Conservation (phyloP, 306 rosid genomes). For the Pyrus pyrifolia region DNA sequence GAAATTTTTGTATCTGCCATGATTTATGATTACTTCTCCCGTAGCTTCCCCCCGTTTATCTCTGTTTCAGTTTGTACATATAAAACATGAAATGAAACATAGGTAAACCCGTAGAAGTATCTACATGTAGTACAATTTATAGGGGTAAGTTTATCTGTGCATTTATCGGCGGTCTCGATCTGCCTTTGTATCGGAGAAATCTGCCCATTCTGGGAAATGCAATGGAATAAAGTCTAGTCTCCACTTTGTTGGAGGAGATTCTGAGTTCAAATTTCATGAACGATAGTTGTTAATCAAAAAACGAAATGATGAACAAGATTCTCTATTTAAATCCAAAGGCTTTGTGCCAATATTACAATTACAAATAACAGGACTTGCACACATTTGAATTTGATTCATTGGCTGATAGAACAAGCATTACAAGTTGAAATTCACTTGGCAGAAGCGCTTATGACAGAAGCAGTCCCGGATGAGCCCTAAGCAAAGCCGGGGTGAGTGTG, state of each 20-base stretch:
- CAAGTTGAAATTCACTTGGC: neutral
- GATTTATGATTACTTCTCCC: neutral
- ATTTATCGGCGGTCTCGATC: neutral
- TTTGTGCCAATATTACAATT: neutral
- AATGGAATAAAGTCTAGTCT: neutral
- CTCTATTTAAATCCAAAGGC: neutral
- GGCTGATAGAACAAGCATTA: neutral
- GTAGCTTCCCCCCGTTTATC: neutral
- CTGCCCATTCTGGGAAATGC: neutral
- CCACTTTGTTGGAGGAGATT: neutral
- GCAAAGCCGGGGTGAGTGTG: conserved; percentile 40
- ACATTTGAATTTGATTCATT: neutral
- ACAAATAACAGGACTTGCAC: neutral
- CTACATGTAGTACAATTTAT: neutral
- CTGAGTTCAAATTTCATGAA: neutral
- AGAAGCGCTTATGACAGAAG: too few relatives aligned
- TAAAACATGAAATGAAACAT: neutral
- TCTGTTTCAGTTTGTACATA: neutral
- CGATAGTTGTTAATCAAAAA: neutral
- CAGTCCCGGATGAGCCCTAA: neutral
- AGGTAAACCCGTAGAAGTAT: neutral
- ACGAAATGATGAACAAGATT: too few relatives aligned
- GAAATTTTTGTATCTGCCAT: conserved; percentile 1
- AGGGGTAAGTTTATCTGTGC: neutral
- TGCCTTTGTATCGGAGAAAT: neutral